phyloP scores from a whole-genome alignment of 345 rosid species.

The Excoecaria cochinchinensis region DNA sequence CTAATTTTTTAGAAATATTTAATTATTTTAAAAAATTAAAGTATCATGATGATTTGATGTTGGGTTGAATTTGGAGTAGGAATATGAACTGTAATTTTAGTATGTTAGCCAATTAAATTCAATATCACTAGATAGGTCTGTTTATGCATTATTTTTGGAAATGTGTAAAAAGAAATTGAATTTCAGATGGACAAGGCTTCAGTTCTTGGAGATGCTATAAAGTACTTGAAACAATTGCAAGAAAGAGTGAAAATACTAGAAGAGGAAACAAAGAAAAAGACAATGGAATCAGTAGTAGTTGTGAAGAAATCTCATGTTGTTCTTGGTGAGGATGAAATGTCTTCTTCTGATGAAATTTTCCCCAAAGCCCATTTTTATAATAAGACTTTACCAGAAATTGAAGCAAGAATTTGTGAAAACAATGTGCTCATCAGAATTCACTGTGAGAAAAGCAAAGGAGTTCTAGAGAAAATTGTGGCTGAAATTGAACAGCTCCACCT shows the following conservation, averaged over 20 bases:
- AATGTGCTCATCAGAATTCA: slow-evolving; percentile 72
- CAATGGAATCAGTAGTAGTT: slow-evolving; percentile 64
- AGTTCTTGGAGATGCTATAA: slow-evolving; percentile 79
- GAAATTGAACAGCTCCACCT: slow-evolving; percentile 65
- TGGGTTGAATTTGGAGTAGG: too few species aligned
- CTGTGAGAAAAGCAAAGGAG: slow-evolving; percentile 69
- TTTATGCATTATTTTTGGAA: background rate
- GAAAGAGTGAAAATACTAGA: slow-evolving; percentile 67
- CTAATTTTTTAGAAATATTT: too few species aligned
- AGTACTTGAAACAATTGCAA: slow-evolving; percentile 82
- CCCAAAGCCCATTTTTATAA: slow-evolving; percentile 28
- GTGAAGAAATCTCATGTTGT: slow-evolving; percentile 65
- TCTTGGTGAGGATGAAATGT: slow-evolving; percentile 40
- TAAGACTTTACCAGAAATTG: slow-evolving; percentile 66
- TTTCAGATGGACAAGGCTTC: slow-evolving; percentile 90
- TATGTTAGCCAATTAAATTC: too few species aligned
- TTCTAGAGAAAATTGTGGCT: slow-evolving; percentile 52
- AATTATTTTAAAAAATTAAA: too few species aligned
- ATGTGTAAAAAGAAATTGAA: background rate
- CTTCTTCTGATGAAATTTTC: slow-evolving; percentile 29
- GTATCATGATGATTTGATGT: too few species aligned
- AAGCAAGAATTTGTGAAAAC: slow-evolving; percentile 66
- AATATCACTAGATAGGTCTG: background rate
- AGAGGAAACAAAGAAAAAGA: slow-evolving; percentile 59
- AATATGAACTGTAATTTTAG: too few species aligned